phyloP scores from a whole-genome alignment of 1,284 basidiomycete genomes.

The Ustilago curta region DNA sequence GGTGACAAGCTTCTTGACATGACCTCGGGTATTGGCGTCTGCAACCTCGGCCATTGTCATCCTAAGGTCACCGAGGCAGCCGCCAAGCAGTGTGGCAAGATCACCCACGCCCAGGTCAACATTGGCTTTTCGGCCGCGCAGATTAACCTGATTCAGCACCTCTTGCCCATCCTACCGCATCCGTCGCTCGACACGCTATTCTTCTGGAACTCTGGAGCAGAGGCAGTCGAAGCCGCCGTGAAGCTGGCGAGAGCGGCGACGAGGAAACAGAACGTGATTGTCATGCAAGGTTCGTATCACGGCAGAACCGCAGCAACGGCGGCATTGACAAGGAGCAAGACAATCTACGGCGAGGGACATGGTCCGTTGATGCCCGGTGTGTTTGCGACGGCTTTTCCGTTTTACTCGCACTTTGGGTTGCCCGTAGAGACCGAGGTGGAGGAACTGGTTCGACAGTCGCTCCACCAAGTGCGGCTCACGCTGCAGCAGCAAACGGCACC shows the following conservation, averaged over 20 bases:
- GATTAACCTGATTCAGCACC: constrained; percentile 57
- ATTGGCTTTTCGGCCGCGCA: constrained; percentile 60
- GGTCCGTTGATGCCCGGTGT: constrained; percentile 88
- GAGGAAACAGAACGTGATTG: constrained; percentile 85
- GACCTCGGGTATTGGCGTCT: constrained; percentile 66
- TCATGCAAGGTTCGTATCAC: constrained; percentile 77
- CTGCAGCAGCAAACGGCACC: constrained; percentile 86
- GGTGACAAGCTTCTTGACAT: constrained; percentile 64
- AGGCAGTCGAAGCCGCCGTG: constrained; percentile 80
- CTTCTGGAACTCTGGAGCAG: constrained; percentile 89
- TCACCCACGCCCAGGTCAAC: constrained; percentile 68
- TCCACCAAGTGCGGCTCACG: constrained; percentile 85
- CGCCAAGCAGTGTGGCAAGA: constrained; percentile 60
- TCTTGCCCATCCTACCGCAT: constrained; percentile 77
- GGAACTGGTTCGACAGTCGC: constrained; percentile 77
- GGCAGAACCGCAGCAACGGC: constrained; percentile 77
- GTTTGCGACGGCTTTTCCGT: constrained; percentile 86
- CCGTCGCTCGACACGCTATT: constrained; percentile 85
- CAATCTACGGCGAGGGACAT: constrained; percentile 83
- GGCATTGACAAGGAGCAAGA: constrained; percentile 90
- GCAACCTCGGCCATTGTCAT: constrained; percentile 67
- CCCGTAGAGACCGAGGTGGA: constrained; percentile 76
- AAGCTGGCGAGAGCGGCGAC: constrained; percentile 82
- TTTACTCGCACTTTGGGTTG: constrained; percentile 87
- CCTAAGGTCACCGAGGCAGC: constrained; percentile 64